Base-by-base conservation (phyloP, 1,139 yeast species). In the Geotrichum carabidarum region DNA sequence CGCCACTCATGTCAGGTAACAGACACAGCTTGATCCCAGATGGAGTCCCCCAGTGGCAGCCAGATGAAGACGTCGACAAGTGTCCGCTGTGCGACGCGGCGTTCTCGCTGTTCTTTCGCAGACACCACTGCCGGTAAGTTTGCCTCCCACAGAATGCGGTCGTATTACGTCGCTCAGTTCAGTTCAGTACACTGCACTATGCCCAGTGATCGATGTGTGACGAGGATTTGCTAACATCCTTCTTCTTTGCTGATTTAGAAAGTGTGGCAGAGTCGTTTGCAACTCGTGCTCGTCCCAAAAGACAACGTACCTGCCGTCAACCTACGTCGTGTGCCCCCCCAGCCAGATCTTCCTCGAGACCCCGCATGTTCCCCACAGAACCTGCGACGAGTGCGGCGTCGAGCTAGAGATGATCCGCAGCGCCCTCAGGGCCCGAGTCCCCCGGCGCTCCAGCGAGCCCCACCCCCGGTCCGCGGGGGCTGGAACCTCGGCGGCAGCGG, bases 121-220 rank as follows among this genome's bases (percentile, higher is more conserved):
- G 94, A 59, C 99, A 94, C 70, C 99, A 93, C 70, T 93, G 99
- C 68, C 76, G 95, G 66, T 60, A 68, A 70, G 65, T 73, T 18
- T 47, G 44, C 34, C 17, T 31, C 45, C 37, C 32, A 31, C 22
- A 17, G 12, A 34, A 31, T 35, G 17, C 32, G 27, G 27, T 22
- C 27, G 27, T 22, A 22, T 22, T 22, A 5, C 27, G 27, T 22
- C 27, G 27, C 27, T 22, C 27, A 22, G 27, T 22, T 22, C 27
- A 22, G 27, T 22, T 3, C 27, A 22, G 4, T 22, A 22, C 27
- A 22, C 27, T 15, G 12, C 12, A 63, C 35, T 18, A 6, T 11
- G 27, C 6, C 22, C 7, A n/a, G n/a, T n/a, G n/a, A n/a, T n/a
- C n/a, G n/a, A n/a, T n/a, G n/a, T n/a, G n/a, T 22, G 5, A 22